Base-by-base conservation (phyloP, 352 stramenopile species). In the Pythium grandisporangium region DNA sequence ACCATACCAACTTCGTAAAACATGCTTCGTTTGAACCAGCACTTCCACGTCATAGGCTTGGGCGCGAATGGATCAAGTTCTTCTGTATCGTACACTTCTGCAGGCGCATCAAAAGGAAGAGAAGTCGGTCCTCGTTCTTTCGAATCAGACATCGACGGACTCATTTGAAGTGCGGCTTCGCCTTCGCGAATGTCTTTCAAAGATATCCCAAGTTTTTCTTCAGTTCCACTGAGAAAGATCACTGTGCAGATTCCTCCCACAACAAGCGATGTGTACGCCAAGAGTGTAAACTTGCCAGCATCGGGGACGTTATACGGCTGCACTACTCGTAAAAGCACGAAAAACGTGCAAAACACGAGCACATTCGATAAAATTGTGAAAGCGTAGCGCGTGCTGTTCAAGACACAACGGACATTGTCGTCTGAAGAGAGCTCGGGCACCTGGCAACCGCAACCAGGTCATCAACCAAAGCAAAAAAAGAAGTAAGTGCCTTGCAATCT, bases 291-390 rank as follows among this genome's bases (percentile, higher is more conserved):
- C 53, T 92, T 92, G 13, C 73, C 48, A 0, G 60, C 63, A 40
- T 92, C 76, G 0, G 78, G 75, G 2, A 79, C 73, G 30, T 73
- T 74, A 36, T 73, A 71, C 2, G 78, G 78, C 40, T 60, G 41
- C 1, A 89, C 70, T 14, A 73, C 48, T 21, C 68, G 43, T 8
- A 92, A 40, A 20, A 92, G 49, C 26, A 84, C 29, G 50, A 88
- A 69, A 35, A 92, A 92, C 7, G 84, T 67, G 38, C 69, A 75
- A 45, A 92, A 92, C 2, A 92, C 70, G 20, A 89, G 51, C 32
- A 92, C 78, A 42, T 93, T 93, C n/a, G 80, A 93, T 6, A 91
- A 54, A 39, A 93, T 91, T 24, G 80, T 93, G 48, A 85, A 89
- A 6, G 73, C 80, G 43, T 93, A 93, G 6, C 80, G 70, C 16